Percentiles rank a stretch among this genome's conserved stretches.
These are phyloP conservation scores for Saprolegnia diclina DNA, from an alignment of 352 stramenopile species.

Conservation along the genomic window DNA sequence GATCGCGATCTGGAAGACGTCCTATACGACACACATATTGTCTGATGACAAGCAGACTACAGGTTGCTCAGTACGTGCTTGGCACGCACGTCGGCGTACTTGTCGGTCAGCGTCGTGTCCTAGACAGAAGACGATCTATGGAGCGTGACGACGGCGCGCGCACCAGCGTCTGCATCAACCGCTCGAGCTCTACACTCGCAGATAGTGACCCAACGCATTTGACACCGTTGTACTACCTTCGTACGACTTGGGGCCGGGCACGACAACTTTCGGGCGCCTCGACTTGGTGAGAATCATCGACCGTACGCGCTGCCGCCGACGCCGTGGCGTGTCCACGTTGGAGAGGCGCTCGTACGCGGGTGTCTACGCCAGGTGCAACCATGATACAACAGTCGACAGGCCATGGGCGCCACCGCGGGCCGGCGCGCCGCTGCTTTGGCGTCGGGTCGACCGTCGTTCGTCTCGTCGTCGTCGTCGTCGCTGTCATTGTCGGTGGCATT, in stretches of 20 bases:
- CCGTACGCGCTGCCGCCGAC: neutral
- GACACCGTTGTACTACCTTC: conserved; percentile 6
- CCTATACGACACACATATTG: neutral
- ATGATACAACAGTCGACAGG: neutral
- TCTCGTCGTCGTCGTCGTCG: neutral
- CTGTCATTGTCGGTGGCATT: neutral
- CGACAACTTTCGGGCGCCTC: neutral
- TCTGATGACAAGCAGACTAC: neutral
- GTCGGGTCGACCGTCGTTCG: neutral
- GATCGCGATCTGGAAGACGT: conserved; percentile 37
- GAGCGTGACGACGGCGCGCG: too few relatives aligned
- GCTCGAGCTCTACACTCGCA: conserved; percentile 5
- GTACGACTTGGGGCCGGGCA: conserved; percentile 21
- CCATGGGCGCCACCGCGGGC: neutral
- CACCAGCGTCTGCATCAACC: conserved; percentile 22
- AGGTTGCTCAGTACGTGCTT: conserved; percentile 12
- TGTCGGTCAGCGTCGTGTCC: conserved; percentile 17
- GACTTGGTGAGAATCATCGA: conserved; percentile 13
- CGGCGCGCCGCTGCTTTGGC: neutral
- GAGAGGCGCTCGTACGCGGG: neutral
- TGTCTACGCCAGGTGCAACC: neutral
- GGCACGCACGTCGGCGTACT: conserved; percentile 14
- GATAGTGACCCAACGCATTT: neutral
- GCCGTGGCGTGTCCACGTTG: neutral
- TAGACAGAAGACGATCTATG: neutral